Base-by-base conservation (phyloP, 768 basidiomycete species). In the Boletellus sp. region DNA sequence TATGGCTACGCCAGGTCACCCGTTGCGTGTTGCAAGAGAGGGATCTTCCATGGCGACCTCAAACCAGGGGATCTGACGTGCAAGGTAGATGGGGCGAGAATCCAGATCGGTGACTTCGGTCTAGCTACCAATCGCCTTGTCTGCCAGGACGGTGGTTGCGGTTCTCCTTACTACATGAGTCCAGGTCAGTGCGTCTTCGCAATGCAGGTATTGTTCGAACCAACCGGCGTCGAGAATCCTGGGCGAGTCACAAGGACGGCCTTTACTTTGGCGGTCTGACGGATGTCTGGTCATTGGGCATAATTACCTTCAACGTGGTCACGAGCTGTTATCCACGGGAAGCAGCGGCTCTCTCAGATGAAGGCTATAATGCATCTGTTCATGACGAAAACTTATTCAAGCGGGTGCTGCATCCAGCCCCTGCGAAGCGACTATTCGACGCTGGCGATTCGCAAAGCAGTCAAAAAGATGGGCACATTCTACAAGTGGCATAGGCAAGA, bases 291-390 rank as follows among this genome's bases (percentile, higher is more conserved):
- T 75, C 85, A 5, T 67, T 87, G 12, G 85, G 84, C n/a, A 75
- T 94, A 49, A 87, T 94, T 53, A 78, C 94, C 45, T 79, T 85
- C 59, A 91, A 89, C 67, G 80, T 94, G 72, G 80, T 87, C 33
- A 84, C 83, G 48, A 81, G 81, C 4, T 1, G 23, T 17, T 26
- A 44, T 7, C 47, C 56, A 19, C 55, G 53, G 56, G 20, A 34
- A 2, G 39, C 9, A 22, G 37, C 53, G 9, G 17, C 35, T 1
- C 42, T 31, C 8, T 45, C 51, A 5, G 51, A 55, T 24, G 20
- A 17, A 13, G 34, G 31, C 2, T 55, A 38, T 32, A 20, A 2
- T 34, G 42, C 33, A 1, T 57, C 47, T 19, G 6, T 57, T 0
- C 15, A 26, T 1, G 22, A 49, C 4, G 38, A 49, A 32, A 47